Evolutionary conservation across 225 moss, liverwort and hornwort species (phyloP), one percentile per base, ranked within the genome.

Genomic region (Marchantia paleacea): DNA sequence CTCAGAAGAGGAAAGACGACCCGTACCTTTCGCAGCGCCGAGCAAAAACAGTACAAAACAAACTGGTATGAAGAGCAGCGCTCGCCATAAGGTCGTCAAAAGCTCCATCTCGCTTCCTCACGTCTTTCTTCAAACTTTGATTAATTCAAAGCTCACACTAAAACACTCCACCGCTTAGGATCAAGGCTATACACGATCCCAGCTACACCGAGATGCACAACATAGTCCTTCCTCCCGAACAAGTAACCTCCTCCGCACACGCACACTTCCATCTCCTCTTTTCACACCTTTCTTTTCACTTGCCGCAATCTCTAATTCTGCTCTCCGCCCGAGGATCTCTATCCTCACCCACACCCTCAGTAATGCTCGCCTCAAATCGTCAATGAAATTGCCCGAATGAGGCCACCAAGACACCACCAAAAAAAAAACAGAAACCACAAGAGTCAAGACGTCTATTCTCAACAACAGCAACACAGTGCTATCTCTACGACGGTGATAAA

Each of bases 11-110:
- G 30, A 71, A 49, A 50, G 47, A 64, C 7, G 29, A 49, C 20
- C 20, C 22, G 79, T 70, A 88, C 88, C 88, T 85, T 88, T 88
- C 16, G 24, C 83, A 76, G 58, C 72, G 48, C 88, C 88, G 79
- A 88, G 55, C 31, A 88, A 66, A 81, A 85, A 88, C 55, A 88
- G 85, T 14, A 76, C 1, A 64, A 85, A 83, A 68, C 83, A 85
- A 16, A 85, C 72, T 57, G 85, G 83, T 78, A 88, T 75, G 63
- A 88, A 88, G 26, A 88, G 25, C 26, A 85, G 25, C 83, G 58
- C 82, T 69, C 85, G 78, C 85, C 80, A 78, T 65, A 81, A 15
- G 54, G 85, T 80, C 24, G 75, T 66, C 12, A 88, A 50, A 80
- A 72, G 73, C n/a, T 49, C 80, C 84, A 52, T 71, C 16, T 61